Evolutionary conservation across 2,329 filamentous ascomycete genomes (phyloP), one percentile per base, ranked within the genome.

Genomic region (Sclerotinia subarctica): DNA sequence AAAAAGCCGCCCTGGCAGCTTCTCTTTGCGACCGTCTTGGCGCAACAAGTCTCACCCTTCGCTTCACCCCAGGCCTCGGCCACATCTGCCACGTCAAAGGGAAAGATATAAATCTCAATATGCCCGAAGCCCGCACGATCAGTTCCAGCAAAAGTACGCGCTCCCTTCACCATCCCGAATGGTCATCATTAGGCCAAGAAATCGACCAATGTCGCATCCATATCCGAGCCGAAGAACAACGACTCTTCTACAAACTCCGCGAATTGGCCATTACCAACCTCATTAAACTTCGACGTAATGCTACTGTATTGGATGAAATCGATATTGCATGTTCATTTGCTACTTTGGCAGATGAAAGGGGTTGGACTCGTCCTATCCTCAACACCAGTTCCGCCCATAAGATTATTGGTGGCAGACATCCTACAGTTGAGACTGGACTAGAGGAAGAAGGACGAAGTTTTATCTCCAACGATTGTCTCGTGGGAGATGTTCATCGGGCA

Each of bases 51-150:
- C 84, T 98, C 54, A 90, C 88, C 0, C 84, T 99, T 26, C 91
- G 90, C 74, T 98, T 93, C 91, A 93, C 90, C 1, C 90, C 94
- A 0, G 90, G 89, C 19, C 84, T 97, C 2, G 94, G 95, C 11
- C 92, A 99, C 77, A 91, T 96, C 75, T 94, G 91, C 74, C 94
- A 98, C 77, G 86, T 98, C 74, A 95, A 90, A 78, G 93, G 93
- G 46, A 94, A 91, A 77, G 90, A 95, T 74, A 81, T 85, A 11
- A 73, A 69, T 24, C 69, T 73, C 5, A 67, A 69, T 56, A 71
- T 80, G 29, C 73, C 76, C 11, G 69, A 69, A 51, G 59, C 79
- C 29, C 80, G 80, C n/a, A 86, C 83, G 66, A 84, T 98, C 62
- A 90, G 89, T 44, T 90, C 92, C 2, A 94, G 90, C 73, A 95